phyloP scores from a whole-genome alignment of 2,329 filamentous ascomycete species.

The Beauveria bassiana region DNA sequence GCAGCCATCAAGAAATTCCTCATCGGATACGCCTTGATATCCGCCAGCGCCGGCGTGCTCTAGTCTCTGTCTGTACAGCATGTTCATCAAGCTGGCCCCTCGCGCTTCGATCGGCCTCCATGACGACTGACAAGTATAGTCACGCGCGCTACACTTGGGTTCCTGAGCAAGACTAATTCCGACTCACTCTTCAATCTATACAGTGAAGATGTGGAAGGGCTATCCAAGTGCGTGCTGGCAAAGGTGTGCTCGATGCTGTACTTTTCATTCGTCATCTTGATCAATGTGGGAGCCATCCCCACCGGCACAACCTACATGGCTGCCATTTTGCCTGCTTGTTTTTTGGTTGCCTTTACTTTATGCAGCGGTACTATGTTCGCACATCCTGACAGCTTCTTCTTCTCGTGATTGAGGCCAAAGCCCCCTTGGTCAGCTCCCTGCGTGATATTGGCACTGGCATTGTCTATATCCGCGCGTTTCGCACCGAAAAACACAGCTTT shows the following conservation, averaged over 20 bases:
- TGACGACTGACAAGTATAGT: neutral
- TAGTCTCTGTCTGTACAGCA: neutral
- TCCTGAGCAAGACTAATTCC: neutral
- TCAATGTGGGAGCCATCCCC: neutral
- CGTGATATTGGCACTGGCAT: neutral
- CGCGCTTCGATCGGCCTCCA: neutral
- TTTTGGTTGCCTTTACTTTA: neutral
- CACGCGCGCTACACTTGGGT: neutral
- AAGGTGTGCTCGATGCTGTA: neutral
- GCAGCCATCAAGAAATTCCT: neutral
- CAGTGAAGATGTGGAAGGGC: neutral
- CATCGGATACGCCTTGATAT: neutral
- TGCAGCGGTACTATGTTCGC: neutral
- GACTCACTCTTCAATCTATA: neutral
- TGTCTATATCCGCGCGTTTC: neutral
- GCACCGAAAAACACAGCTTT: neutral
- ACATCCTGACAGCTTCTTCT: slow-evolving; percentile 3
- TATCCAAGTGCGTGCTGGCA: neutral
- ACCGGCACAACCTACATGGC: neutral
- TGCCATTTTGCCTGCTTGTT: neutral
- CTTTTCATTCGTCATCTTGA: neutral
- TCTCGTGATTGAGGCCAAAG: neutral
- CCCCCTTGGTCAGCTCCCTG: neutral
- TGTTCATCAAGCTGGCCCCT: neutral
- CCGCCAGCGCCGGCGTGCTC: neutral